phyloP scores from a whole-genome alignment of 2,329 filamentous ascomycete species.

The Aspergillus novoparasiticus region DNA sequence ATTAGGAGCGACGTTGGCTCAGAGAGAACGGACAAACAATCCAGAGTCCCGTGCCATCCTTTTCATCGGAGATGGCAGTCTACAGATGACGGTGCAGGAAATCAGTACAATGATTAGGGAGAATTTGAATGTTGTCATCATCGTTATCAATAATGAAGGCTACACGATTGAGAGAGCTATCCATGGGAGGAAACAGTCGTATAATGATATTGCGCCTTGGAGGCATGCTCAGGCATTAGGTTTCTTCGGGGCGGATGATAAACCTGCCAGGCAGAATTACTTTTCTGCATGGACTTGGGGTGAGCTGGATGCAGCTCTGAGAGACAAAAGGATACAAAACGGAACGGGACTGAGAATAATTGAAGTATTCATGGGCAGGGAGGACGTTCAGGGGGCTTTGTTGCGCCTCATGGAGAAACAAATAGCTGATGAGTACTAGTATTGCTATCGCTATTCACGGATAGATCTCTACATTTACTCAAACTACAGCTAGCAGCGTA shows the following conservation, averaged over 20 bases:
- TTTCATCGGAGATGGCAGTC: conserved; percentile 65
- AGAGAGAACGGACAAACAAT: conserved; percentile 26
- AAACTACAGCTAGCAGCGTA: no score
- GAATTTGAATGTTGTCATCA: conserved; percentile 51
- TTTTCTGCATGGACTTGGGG: conserved; percentile 47
- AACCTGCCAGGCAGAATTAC: conserved; percentile 42
- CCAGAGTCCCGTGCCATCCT: conserved; percentile 52
- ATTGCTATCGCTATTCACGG: no score
- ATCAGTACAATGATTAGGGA: conserved; percentile 65
- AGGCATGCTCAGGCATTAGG: conserved; percentile 52
- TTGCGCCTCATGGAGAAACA: conserved; percentile 33
- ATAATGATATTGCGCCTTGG: conserved; percentile 60
- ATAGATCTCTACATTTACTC: no score
- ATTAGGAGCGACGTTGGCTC: conserved; percentile 58
- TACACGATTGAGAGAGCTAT: conserved; percentile 63
- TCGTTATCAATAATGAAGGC: conserved; percentile 62
- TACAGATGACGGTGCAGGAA: conserved; percentile 69
- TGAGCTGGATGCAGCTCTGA: conserved; percentile 47
- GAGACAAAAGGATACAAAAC: conserved; percentile 37
- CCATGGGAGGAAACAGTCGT: conserved; percentile 55
- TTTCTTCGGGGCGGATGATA: conserved; percentile 50
- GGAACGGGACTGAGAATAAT: conserved; percentile 44
- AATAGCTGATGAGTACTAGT: conserved; percentile 24
- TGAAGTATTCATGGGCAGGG: conserved; percentile 44
- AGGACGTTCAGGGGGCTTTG: conserved; percentile 39